Conservation (phyloP, 306 rosid species). For the Inga leiocalycina region DNA sequence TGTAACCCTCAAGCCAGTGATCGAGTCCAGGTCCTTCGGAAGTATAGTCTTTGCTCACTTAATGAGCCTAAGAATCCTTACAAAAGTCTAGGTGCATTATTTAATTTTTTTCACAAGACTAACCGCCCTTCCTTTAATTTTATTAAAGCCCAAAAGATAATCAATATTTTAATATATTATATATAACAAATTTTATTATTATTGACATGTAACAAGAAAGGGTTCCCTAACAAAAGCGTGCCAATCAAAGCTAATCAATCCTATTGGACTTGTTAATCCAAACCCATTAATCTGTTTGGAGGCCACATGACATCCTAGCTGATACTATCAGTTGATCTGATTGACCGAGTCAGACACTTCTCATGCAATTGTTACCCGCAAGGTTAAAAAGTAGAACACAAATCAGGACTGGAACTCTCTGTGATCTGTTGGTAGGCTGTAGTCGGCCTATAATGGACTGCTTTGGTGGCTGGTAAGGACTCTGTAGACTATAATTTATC, state of each 20-base stretch:
- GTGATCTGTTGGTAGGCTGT: constrained; percentile 21
- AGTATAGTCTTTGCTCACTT: not conserved
- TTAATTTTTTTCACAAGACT: not conserved
- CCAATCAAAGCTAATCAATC: not conserved
- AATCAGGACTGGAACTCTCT: constrained; percentile 24
- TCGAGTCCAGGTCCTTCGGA: not conserved
- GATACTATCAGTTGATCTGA: not conserved
- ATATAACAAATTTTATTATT: too few species aligned
- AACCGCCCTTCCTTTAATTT: not conserved
- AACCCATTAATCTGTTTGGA: not conserved
- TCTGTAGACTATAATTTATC: constrained; percentile 23
- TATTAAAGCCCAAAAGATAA: too few species aligned
- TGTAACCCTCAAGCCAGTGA: not conserved
- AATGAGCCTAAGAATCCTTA: not conserved
- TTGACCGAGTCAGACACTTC: not conserved
- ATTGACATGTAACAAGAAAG: not conserved
- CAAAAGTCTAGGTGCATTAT: not conserved
- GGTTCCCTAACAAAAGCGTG: not conserved
- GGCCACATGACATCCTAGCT: not conserved
- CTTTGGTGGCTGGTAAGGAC: constrained; percentile 32
- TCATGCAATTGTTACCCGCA: not conserved
- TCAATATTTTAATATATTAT: too few species aligned
- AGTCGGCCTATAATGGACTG: constrained; percentile 39
- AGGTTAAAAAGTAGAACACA: not conserved
- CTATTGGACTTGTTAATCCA: not conserved